Evolutionary conservation across 257 asterid genomes (phyloP).

Genomic region (Nicotiana undulata): DNA sequence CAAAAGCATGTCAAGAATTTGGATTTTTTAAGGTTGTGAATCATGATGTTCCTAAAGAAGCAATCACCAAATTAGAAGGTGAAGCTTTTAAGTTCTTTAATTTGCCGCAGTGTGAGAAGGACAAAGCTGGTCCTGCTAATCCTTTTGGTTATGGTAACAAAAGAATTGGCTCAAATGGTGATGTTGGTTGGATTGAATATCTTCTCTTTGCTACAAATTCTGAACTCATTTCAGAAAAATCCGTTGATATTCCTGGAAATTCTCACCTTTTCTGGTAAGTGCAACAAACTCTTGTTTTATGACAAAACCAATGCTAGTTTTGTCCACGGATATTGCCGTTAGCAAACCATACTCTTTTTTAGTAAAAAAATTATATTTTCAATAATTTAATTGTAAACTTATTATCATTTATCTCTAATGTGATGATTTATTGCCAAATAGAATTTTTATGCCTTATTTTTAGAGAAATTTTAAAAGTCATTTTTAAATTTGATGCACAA

Average conservation of each 20-base stretch:
- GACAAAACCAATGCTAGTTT: not conserved
- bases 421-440: too few species aligned
- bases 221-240: not conserved
- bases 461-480: too few species aligned
- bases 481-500: too few species aligned
- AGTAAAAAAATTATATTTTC: not conserved
- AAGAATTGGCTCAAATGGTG: conserved; percentile 21
- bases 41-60: conserved; percentile 19
- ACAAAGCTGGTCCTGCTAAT: conserved; percentile 12
- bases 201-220: conserved; percentile 14
- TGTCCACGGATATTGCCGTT: not conserved
- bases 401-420: too few species aligned
- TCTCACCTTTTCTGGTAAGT: conserved; percentile 13
- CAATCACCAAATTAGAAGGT: conserved; percentile 15
- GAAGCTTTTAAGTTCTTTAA: conserved; percentile 18
- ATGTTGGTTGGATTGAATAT: conserved; percentile 29
- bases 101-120: conserved; percentile 21
- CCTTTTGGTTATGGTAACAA: conserved; percentile 30
- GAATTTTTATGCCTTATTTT: too few species aligned
- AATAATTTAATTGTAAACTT: too few species aligned
- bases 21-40: conserved; percentile 25
- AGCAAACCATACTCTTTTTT: not conserved
- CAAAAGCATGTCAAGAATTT: conserved; percentile 20
- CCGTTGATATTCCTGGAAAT: conserved; percentile 8
- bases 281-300: not conserved